Percentiles rank a stretch among this genome's conserved stretches.
phyloP scores from a whole-genome alignment of 129 eudicot genomes.

The Chrysanthemum seticuspe region DNA sequence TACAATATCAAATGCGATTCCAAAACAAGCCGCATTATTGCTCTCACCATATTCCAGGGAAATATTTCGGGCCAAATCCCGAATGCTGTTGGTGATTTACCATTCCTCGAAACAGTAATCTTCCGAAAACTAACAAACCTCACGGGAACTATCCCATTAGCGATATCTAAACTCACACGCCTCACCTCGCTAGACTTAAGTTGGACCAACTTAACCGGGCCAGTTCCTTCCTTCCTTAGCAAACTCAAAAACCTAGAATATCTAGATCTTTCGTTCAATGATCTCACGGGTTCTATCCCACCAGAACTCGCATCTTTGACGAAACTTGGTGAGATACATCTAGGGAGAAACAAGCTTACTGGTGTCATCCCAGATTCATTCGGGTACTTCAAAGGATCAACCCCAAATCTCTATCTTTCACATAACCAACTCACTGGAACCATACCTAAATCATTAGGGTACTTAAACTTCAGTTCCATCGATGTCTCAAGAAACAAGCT shows the following conservation, averaged over 20 bases:
- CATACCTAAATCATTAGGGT: conserved; percentile 36
- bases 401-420: conserved; percentile 29
- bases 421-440: conserved; percentile 45
- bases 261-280: conserved; percentile 40
- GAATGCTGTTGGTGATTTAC: conserved; percentile 29
- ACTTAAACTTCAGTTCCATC: conserved; percentile 31
- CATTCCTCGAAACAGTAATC: conserved; percentile 30
- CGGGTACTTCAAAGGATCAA: conserved; percentile 29
- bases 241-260: conserved; percentile 30
- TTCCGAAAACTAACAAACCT: conserved; percentile 33
- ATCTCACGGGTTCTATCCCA: conserved; percentile 42
- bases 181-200: conserved; percentile 24
- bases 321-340: conserved; percentile 26
- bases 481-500: conserved; percentile 43
- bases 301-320: conserved; percentile 37
- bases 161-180: conserved; percentile 29
- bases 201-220: conserved; percentile 30
- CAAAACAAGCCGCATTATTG: conserved; percentile 33
- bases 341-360: conserved; percentile 45
- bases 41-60: conserved; percentile 30
- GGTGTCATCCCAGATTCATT: conserved; percentile 48
- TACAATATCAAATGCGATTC: conserved; percentile 30
- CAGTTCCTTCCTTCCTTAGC: conserved; percentile 28
- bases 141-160: conserved; percentile 24
- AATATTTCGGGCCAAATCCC: conserved; percentile 33